Base-by-base conservation (phyloP, 768 basidiomycete species). In the Lentinula boryana region DNA sequence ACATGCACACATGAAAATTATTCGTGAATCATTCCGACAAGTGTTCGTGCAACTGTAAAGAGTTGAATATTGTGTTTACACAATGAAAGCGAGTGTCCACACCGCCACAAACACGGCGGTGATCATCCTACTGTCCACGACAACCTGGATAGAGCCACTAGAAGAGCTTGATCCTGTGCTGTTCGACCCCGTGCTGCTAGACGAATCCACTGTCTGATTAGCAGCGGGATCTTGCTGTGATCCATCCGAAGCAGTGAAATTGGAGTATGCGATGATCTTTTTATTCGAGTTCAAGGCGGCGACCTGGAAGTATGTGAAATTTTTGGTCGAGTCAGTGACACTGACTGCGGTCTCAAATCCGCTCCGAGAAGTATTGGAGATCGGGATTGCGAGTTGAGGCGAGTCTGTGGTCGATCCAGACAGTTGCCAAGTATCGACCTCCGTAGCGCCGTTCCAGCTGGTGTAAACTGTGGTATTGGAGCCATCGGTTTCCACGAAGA, bases 381-480 rank as follows among this genome's bases (percentile, higher is more conserved):
- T 33, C 3, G 57, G 48, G 43, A 58, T 32, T 13, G 36, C 51
- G 35, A 41, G 23, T 9, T 61, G 48, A 4, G 40, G 21, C 2
- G 53, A 51, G 32, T 40, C 46, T 13, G 32, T 1, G 12, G 57
- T 48, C 2, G 63, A 64, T 33, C 62, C 63, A 5, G 58, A 51
- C 16, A 65, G 49, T 18, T 33, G 38, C 59, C 63, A 66, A 6
- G 31, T n/a, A 6, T 53, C 58, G 9, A 67, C 64, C 15, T 67
- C 64, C 10, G 66, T 67, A 21, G 66, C 64, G 7, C 66, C 66
- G 46, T 65, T 67, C 66, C 66, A 67, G 5, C 61, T 62, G 5
- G 64, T 63, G 23, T 63, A 67, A 7, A 67, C 48, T 5, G 60
- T 61, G 18, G 46, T 61, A 15, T 55, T 58, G 32, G 33, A 48